These are phyloP conservation scores for Rachicladosporium sp. DNA, from an alignment of 2,329 filamentous ascomycete genomes.

Conservation along the genomic window DNA sequence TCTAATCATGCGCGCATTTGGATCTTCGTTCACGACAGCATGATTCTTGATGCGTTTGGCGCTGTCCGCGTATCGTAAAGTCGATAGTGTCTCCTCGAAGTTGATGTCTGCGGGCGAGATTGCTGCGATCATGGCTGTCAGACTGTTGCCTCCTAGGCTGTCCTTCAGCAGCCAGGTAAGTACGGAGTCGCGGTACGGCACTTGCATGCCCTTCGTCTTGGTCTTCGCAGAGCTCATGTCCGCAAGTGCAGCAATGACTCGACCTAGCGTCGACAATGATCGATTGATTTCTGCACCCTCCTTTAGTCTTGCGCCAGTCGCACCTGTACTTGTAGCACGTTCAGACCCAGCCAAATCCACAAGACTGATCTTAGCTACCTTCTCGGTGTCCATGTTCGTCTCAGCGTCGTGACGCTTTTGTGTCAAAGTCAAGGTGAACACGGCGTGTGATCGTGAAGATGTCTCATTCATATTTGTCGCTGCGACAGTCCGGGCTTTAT, in stretches of 20 bases:
- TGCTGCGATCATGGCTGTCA: slow-evolving; percentile 99
- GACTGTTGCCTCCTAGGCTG: slow-evolving; percentile 92
- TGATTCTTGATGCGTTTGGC: slow-evolving; percentile 99
- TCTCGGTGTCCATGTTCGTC: slow-evolving; percentile 94
- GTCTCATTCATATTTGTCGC: slow-evolving; percentile 99
- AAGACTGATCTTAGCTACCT: slow-evolving; percentile 93
- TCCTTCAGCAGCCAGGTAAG: slow-evolving; percentile 96
- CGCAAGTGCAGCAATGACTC: slow-evolving; percentile 91
- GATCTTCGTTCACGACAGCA: slow-evolving; percentile 96
- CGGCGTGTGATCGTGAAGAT: slow-evolving; percentile 92
- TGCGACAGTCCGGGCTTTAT: slow-evolving; percentile 94
- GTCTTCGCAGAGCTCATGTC: slow-evolving; percentile 73
- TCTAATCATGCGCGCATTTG: slow-evolving; percentile 96
- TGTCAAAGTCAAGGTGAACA: slow-evolving; percentile 90
- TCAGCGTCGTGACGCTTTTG: slow-evolving; percentile 86
- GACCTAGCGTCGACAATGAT: slow-evolving; percentile 86
- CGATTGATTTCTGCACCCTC: slow-evolving; percentile 98
- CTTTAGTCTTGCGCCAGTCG: slow-evolving; percentile 86
- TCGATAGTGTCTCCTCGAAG: slow-evolving; percentile 96
- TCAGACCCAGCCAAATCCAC: slow-evolving; percentile 97
- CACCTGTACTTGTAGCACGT: slow-evolving; percentile 90
- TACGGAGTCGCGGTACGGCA: slow-evolving; percentile 94
- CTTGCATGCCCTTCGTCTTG: slow-evolving; percentile 65
- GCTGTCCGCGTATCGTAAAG: slow-evolving; percentile 88
- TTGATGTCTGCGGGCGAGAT: slow-evolving; percentile 98